A percentile compares a stretch with the other conserved stretches of the same genome.
phyloP scores from a whole-genome alignment of 1,284 basidiomycete genomes.

The Psilocybe mexicana region DNA sequence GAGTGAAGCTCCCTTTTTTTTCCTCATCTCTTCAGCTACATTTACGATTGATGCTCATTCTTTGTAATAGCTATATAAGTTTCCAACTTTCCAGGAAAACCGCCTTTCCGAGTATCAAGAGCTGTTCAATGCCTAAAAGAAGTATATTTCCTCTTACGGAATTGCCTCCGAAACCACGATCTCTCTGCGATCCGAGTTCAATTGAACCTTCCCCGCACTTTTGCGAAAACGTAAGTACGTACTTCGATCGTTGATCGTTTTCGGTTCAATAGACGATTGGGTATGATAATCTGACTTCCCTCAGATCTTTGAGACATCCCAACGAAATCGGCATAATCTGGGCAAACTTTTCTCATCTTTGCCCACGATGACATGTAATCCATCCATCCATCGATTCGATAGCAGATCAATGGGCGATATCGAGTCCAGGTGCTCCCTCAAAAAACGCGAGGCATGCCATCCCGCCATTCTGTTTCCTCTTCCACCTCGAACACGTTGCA shows the following conservation, averaged over 20 bases:
- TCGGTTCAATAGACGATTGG: conserved; percentile 10
- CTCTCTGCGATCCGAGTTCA: neutral
- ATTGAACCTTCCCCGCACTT: conserved; percentile 5
- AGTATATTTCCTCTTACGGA: conserved; percentile 2
- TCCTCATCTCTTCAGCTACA: neutral
- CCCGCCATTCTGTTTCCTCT: conserved; percentile 9
- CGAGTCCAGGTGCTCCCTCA: conserved; percentile 9
- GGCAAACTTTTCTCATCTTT: neutral
- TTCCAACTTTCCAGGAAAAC: too few relatives aligned
- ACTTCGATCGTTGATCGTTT: conserved; percentile 10
- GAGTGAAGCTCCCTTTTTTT: neutral
- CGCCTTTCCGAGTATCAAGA: too few relatives aligned
- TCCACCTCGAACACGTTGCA: conserved; percentile 15
- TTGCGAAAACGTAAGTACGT: conserved; percentile 1
- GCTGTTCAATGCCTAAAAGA: neutral
- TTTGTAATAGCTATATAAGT: too few relatives aligned
- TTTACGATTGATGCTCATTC: neutral
- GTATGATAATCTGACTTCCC: conserved; percentile 11
- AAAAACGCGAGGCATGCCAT: conserved; percentile 8
- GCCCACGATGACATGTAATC: conserved; percentile 9
- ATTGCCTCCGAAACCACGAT: neutral
- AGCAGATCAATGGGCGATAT: conserved; percentile 16
- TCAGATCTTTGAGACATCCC: conserved; percentile 1
- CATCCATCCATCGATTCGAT: conserved; percentile 23
- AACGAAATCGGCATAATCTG: neutral